Conservation (phyloP, 2,329 filamentous ascomycete genomes). For the Aspergillus sergii region DNA sequence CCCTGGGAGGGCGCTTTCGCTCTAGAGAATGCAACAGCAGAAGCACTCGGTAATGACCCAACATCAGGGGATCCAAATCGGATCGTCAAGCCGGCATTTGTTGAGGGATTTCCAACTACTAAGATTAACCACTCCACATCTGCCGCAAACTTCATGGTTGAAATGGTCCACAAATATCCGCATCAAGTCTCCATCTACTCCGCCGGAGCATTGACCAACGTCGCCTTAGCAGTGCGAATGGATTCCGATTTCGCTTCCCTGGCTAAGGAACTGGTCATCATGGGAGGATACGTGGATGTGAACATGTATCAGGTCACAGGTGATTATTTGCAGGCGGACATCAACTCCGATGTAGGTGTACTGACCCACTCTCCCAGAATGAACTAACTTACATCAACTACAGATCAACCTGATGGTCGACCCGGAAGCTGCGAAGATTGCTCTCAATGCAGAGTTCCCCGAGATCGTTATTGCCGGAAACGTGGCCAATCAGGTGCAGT, state of each 20-base stretch:
- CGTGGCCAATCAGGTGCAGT: conserved; percentile 52
- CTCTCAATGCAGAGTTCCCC: conserved; percentile 51
- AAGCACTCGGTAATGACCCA: conserved; percentile 48
- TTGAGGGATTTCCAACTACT: conserved; percentile 52
- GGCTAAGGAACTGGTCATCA: conserved; percentile 52
- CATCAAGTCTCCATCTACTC: conserved; percentile 54
- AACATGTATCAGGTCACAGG: conserved; percentile 39
- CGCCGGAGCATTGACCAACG: conserved; percentile 52
- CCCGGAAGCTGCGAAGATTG: conserved; percentile 54
- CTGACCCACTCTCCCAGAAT: conserved; percentile 7
- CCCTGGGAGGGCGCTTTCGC: conserved; percentile 52
- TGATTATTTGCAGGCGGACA: conserved; percentile 27
- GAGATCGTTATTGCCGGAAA: conserved; percentile 51
- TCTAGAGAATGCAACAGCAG: conserved; percentile 46
- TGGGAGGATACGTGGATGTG: conserved; percentile 54
- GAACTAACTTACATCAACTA: conserved; percentile 28
- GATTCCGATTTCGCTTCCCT: conserved; percentile 51
- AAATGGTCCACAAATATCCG: conserved; percentile 53
- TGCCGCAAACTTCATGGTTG: conserved; percentile 52
- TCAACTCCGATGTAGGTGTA: conserved; percentile 30
- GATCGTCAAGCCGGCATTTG: conserved; percentile 46
- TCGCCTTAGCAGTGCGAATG: conserved; percentile 51
- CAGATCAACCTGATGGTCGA: conserved; percentile 56
- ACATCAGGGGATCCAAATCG: conserved; percentile 49
- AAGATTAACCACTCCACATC: conserved; percentile 39